Conservation (phyloP, 1,284 basidiomycete genomes). For the Termitomyces sp. region DNA sequence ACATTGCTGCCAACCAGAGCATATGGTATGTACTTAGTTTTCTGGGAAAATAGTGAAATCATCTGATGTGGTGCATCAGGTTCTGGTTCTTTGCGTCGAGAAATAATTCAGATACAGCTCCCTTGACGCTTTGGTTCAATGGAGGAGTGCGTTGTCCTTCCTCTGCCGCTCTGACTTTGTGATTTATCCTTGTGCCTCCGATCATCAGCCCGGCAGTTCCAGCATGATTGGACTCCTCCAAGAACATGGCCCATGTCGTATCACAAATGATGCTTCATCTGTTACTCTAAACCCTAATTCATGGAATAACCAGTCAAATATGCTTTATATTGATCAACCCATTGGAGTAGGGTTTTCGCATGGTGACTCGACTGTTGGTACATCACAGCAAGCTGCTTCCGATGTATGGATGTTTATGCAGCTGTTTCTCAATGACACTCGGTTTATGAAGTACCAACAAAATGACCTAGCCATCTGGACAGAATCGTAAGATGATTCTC, state of each 20-base stretch:
- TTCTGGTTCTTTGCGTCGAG: conserved; percentile 67
- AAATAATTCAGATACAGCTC: conserved; percentile 50
- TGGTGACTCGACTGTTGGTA: conserved; percentile 44
- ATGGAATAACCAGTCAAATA: conserved; percentile 61
- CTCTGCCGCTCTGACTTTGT: background rate
- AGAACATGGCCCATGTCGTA: conserved; percentile 58
- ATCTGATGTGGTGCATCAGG: conserved; percentile 27
- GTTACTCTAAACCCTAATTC: conserved; percentile 53
- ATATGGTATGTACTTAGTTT: conserved; percentile 42
- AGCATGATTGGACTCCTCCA: conserved; percentile 66
- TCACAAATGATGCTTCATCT: conserved; percentile 48
- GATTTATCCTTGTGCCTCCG: background rate
- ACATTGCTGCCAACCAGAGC: conserved; percentile 46
- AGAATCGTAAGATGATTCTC: conserved; percentile 38
- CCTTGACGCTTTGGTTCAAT: conserved; percentile 60
- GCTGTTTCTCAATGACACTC: conserved; percentile 54
- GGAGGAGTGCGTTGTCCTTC: conserved; percentile 40
- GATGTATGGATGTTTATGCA: conserved; percentile 63
- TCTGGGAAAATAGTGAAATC: background rate
- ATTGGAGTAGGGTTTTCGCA: conserved; percentile 58
- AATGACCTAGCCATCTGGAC: conserved; percentile 56
- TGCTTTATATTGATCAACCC: conserved; percentile 42
- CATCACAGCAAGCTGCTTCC: conserved; percentile 46
- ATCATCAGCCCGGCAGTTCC: conserved; percentile 51
- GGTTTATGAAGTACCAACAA: conserved; percentile 47